Evolutionary conservation across 2,329 filamentous ascomycete species (phyloP).

Genomic region (Parafenestella ontariensis): DNA sequence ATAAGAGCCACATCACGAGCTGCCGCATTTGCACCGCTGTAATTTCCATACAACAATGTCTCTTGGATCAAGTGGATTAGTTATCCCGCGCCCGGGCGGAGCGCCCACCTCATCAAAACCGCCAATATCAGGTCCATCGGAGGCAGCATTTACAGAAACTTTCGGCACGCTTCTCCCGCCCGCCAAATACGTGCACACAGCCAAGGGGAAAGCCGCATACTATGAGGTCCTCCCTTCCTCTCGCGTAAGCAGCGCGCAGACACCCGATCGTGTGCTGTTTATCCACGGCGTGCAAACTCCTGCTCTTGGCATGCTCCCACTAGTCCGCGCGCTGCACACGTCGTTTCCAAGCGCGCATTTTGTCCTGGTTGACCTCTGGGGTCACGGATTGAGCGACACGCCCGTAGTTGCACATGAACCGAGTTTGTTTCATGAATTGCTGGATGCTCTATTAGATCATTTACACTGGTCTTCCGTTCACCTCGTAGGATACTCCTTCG

Average conservation of each 20-base stretch:
- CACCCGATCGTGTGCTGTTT: slow-evolving; percentile 49
- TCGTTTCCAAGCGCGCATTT: slow-evolving; percentile 49
- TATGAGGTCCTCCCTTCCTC: slow-evolving; percentile 48
- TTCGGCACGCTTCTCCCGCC: slow-evolving; percentile 53
- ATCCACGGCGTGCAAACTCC: slow-evolving; percentile 62
- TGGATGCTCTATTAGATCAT: slow-evolving; percentile 51
- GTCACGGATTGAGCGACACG: slow-evolving; percentile 61
- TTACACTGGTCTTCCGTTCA: slow-evolving; percentile 55
- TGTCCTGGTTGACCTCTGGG: slow-evolving; percentile 60
- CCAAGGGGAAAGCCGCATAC: slow-evolving; percentile 51
- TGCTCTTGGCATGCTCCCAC: slow-evolving; percentile 56
- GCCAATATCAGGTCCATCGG: slow-evolving; percentile 48
- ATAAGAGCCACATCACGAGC: background rate
- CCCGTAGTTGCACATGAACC: slow-evolving; percentile 53
- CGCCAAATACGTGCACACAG: slow-evolving; percentile 44
- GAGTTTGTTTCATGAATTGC: slow-evolving; percentile 52
- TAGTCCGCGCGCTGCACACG: slow-evolving; percentile 48
- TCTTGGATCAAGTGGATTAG: slow-evolving; percentile 3
- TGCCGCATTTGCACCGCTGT: background rate
- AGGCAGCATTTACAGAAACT: slow-evolving; percentile 44
- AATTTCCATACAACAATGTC: background rate
- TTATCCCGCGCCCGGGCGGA: slow-evolving; percentile 38
- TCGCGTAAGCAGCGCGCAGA: slow-evolving; percentile 16
- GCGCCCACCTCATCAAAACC: background rate
- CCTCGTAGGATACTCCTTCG: slow-evolving; percentile 61